These are phyloP conservation scores for Saturnispora silvae DNA, from an alignment of 805 yeast species.

Conservation along the genomic window DNA sequence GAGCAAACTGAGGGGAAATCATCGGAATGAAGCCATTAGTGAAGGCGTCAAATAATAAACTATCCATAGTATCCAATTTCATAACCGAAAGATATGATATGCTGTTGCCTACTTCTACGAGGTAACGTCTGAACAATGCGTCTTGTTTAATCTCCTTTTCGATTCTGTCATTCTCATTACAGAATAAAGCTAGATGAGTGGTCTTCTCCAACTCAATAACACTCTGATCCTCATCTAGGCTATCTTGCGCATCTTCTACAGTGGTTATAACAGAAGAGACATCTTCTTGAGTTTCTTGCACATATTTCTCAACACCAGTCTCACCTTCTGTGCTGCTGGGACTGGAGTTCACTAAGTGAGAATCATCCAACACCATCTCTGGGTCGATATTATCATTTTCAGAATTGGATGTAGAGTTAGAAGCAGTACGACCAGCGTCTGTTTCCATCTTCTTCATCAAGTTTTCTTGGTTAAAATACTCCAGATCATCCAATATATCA, in stretches of 20 bases:
- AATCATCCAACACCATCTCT: not conserved
- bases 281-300: too few species aligned
- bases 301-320: too few species aligned
- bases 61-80: slow-evolving; percentile 13
- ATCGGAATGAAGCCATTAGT: slow-evolving; percentile 31
- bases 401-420: too few species aligned
- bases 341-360: not conserved
- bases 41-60: slow-evolving; percentile 26
- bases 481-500: slow-evolving; percentile 4
- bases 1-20: slow-evolving; percentile 33
- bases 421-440: too few species aligned
- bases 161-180: not conserved
- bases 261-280: too few species aligned
- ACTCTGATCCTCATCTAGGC: not conserved
- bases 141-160: slow-evolving; percentile 14
- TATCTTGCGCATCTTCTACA: too few species aligned
- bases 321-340: too few species aligned
- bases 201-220: not conserved
- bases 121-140: slow-evolving; percentile 17
- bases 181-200: not conserved
- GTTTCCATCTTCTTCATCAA: too few species aligned
- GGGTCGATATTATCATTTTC: too few species aligned
- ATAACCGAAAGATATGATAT: slow-evolving; percentile 14
- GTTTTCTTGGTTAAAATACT: too few species aligned
- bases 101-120: slow-evolving; percentile 13